Percentiles rank a stretch among this genome's conserved stretches.
phyloP scores from a whole-genome alignment of 257 asterid genomes.

The Solanum sparsipilum region DNA sequence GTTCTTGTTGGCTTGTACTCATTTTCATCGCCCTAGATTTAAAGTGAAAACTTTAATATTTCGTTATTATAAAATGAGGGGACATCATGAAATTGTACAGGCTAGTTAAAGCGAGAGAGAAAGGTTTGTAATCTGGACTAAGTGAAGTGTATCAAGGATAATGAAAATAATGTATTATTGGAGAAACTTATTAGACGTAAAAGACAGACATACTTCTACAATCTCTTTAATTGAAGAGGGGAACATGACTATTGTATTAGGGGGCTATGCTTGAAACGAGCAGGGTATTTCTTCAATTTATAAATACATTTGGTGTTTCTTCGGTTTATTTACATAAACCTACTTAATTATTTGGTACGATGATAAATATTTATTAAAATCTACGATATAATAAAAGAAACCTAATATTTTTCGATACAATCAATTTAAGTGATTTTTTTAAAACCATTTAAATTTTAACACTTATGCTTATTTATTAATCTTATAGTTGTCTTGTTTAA shows the following conservation, averaged over 20 bases:
- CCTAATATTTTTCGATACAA: no score
- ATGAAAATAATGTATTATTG: neutral
- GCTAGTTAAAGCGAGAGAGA: neutral
- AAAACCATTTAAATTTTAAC: neutral
- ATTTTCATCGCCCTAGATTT: neutral
- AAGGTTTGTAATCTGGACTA: no score
- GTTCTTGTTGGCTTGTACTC: neutral
- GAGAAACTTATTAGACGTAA: neutral
- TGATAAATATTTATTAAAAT: no score
- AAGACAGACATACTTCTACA: neutral
- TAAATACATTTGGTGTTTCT: no score
- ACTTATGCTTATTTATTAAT: neutral
- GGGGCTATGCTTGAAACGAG: neutral
- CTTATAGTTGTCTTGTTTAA: neutral
- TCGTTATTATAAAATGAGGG: no score
- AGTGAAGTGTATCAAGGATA: no score
- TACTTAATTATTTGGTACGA: no score
- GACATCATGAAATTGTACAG: no score
- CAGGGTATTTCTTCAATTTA: neutral
- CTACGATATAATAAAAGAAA: no score
- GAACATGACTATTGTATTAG: no score
- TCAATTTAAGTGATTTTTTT: no score
- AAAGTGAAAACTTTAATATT: neutral
- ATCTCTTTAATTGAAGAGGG: neutral
- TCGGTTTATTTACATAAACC: no score